Percentiles rank a stretch among this genome's conserved stretches.
phyloP scores from a whole-genome alignment of 164 flowering plant species.

The Malania oleifera region DNA sequence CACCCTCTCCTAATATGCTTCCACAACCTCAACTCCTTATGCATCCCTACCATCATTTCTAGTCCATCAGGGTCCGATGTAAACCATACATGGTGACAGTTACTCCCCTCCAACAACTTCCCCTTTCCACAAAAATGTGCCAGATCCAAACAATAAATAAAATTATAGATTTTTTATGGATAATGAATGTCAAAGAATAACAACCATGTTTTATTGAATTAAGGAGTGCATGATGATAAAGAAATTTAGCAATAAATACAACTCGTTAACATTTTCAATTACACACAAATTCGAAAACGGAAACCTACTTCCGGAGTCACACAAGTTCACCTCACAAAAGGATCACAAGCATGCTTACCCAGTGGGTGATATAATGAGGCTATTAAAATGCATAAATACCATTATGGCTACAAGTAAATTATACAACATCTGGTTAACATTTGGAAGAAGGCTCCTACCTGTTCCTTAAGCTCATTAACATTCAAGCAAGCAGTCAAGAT shows the following conservation, averaged over 20 bases:
- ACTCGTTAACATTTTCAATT: neutral
- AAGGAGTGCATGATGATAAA: too few relatives aligned
- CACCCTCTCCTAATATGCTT: too few relatives aligned
- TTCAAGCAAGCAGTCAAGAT: constrained; percentile 76
- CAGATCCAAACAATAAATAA: neutral
- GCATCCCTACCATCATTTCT: too few relatives aligned
- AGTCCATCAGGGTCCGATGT: too few relatives aligned
- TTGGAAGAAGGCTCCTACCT: constrained; percentile 52
- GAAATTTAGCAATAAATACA: too few relatives aligned
- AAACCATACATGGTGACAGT: too few relatives aligned
- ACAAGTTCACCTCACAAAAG: neutral
- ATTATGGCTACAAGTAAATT: too few relatives aligned
- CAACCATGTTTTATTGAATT: neutral
- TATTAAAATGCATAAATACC: neutral
- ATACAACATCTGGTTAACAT: too few relatives aligned
- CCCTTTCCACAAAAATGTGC: too few relatives aligned
- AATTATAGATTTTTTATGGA: neutral
- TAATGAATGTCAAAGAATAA: neutral
- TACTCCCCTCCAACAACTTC: too few relatives aligned
- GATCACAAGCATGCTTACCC: too few relatives aligned
- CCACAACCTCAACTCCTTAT: too few relatives aligned
- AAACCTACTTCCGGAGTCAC: neutral
- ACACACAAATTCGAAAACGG: neutral
- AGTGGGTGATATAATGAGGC: neutral
- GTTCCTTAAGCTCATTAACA: constrained; percentile 73